phyloP scores from a whole-genome alignment of 192 early-diverging fungal species.

The Jimgerdemannia lactiflua region DNA sequence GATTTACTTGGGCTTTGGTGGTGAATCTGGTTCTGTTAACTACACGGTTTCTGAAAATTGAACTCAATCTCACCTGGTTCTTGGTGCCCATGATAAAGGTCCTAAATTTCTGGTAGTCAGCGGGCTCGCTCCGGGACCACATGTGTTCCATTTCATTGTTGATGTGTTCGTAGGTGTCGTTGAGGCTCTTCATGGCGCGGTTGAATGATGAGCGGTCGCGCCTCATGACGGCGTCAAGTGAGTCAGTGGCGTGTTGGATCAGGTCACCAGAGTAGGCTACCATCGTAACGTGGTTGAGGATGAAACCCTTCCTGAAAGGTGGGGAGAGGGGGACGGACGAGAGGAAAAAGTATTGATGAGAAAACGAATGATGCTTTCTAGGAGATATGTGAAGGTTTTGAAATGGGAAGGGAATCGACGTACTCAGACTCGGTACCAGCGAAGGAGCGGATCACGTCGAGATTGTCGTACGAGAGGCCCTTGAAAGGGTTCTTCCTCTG shows the following conservation, averaged over 20 bases:
- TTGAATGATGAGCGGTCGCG: conserved; percentile 64
- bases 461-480: conserved; percentile 61
- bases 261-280: conserved; percentile 69
- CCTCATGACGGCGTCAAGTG: conserved; percentile 48
- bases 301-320: conserved; percentile 58
- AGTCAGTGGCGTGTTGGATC: conserved; percentile 57
- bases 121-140: conserved; percentile 63
- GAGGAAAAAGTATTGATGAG: too few relatives aligned
- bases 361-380: neutral
- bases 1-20: too few relatives aligned
- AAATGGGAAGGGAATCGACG: neutral
- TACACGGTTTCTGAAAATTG: neutral
- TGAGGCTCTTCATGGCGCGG: conserved; percentile 48
- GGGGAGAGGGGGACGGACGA: neutral
- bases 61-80: conserved; percentile 48
- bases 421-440: conserved; percentile 72
- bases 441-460: conserved; percentile 77
- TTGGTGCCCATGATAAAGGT: conserved; percentile 91
- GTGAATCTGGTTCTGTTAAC: neutral
- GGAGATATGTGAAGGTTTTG: neutral
- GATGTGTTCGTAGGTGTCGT: conserved; percentile 61
- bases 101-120: conserved; percentile 83
- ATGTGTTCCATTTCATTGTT: conserved; percentile 82
- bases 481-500: conserved; percentile 56
- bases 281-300: conserved; percentile 88